Conservation (phyloP, 129 eudicot genomes). For the Helianthus tuberosus region DNA sequence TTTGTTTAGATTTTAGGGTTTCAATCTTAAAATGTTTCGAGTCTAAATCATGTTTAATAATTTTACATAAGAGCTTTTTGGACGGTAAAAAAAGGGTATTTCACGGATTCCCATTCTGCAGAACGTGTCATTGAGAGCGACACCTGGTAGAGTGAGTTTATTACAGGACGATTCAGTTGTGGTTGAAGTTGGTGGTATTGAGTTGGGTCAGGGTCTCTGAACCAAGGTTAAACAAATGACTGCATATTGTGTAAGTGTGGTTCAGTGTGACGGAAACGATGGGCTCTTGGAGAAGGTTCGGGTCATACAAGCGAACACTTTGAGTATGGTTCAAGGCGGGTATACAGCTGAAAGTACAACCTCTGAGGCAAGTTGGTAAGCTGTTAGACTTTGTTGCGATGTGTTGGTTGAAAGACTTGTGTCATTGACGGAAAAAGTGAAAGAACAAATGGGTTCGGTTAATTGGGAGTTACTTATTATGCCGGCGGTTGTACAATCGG, state of each 20-base stretch:
- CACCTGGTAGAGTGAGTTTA: slow-evolving; percentile 91
- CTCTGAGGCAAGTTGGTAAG: slow-evolving; percentile 87
- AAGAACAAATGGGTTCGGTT: slow-evolving; percentile 48
- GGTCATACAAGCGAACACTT: slow-evolving; percentile 70
- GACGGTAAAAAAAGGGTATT: slow-evolving; percentile 83
- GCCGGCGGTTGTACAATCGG: slow-evolving; percentile 49
- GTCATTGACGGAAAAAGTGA: too few species aligned
- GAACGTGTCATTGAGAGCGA: too few species aligned
- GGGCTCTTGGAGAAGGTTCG: slow-evolving; percentile 65
- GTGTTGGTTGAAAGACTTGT: slow-evolving; percentile 73
- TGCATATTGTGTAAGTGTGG: slow-evolving; percentile 61
- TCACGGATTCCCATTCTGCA: slow-evolving; percentile 84
- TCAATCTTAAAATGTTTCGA: too few species aligned
- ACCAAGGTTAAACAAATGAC: slow-evolving; percentile 89
- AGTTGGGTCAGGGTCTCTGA: slow-evolving; percentile 91
- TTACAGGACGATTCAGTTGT: slow-evolving; percentile 72
- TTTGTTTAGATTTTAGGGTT: too few species aligned
- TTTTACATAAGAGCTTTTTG: too few species aligned
- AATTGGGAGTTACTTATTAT: slow-evolving; percentile 64
- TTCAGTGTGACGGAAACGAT: slow-evolving; percentile 58
- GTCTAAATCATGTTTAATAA: too few species aligned
- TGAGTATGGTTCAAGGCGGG: slow-evolving; percentile 88
- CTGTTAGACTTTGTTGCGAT: slow-evolving; percentile 67
- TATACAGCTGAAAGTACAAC: slow-evolving; percentile 92
- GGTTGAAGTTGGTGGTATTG: slow-evolving; percentile 95